These are phyloP conservation scores for Luffa aegyptiaca DNA, from an alignment of 306 rosid genomes.

Conservation along the genomic window DNA sequence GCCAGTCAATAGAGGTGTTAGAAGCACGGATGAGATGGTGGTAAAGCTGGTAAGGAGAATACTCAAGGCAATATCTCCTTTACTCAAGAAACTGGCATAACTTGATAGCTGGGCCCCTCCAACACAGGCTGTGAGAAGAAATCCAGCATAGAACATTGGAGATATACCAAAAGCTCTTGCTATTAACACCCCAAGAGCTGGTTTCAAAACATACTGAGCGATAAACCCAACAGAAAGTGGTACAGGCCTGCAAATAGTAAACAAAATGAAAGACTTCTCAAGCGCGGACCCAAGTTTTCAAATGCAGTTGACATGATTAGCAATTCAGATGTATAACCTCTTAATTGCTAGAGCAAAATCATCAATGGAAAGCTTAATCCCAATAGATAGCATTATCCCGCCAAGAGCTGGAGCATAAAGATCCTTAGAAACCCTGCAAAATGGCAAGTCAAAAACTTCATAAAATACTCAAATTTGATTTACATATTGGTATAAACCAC, in stretches of 20 bases:
- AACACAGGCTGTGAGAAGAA: slow-evolving; percentile 86
- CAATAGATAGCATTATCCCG: slow-evolving; percentile 97
- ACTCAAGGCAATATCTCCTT: slow-evolving; percentile 89
- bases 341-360: slow-evolving; percentile 88
- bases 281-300: slow-evolving; percentile 21
- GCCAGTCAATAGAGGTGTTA: slow-evolving; percentile 74
- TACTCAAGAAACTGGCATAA: slow-evolving; percentile 88
- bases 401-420: slow-evolving; percentile 97
- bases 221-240: slow-evolving; percentile 75
- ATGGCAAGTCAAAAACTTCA: background rate
- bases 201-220: slow-evolving; percentile 76
- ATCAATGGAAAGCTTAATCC: slow-evolving; percentile 69
- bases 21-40: slow-evolving; percentile 74
- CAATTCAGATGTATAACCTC: slow-evolving; percentile 30
- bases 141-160: slow-evolving; percentile 68
- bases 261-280: slow-evolving; percentile 21
- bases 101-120: slow-evolving; percentile 95
- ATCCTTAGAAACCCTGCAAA: slow-evolving; percentile 87
- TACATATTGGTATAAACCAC: background rate
- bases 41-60: slow-evolving; percentile 87
- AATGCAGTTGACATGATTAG: background rate
- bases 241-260: slow-evolving; percentile 63
- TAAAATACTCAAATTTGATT: background rate
- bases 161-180: slow-evolving; percentile 69
- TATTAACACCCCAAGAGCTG: slow-evolving; percentile 64